Conservation (phyloP, 139 green algal species). For the Gonium pectorale region DNA sequence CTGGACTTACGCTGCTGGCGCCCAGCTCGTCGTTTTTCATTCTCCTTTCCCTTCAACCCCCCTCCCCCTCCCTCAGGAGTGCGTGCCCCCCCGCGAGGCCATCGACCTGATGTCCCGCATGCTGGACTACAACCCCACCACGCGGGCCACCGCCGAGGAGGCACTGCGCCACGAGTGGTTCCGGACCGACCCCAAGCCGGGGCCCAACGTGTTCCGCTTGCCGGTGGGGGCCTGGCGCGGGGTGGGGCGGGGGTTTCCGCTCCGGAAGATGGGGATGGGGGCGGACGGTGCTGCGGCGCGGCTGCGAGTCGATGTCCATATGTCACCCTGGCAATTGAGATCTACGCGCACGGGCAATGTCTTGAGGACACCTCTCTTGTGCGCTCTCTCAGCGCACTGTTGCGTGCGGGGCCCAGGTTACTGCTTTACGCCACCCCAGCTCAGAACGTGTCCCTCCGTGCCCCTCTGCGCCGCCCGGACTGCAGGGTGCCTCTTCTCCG, state of each 20-base stretch:
- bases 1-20: too few relatives aligned
- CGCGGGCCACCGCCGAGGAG: slow-evolving; percentile 69
- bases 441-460: background rate
- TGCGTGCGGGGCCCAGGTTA: too few relatives aligned
- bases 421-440: too few relatives aligned
- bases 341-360: too few relatives aligned
- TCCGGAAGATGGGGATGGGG: background rate
- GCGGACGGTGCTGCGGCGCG: too few relatives aligned
- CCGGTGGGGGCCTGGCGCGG: slow-evolving; percentile 6
- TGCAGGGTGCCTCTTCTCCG: background rate
- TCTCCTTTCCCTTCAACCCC: background rate
- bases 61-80: slow-evolving; percentile 24
- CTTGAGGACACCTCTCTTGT: too few relatives aligned
- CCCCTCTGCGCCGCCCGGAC: background rate
- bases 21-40: too few relatives aligned
- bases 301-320: too few relatives aligned
- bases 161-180: slow-evolving; percentile 74
- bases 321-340: too few relatives aligned
- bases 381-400: too few relatives aligned
- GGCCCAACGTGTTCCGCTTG: slow-evolving; percentile 54
- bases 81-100: slow-evolving; percentile 51
- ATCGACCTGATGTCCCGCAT: slow-evolving; percentile 62
- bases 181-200: slow-evolving; percentile 55
- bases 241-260: background rate
- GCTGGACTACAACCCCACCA: slow-evolving; percentile 70